phyloP scores from a whole-genome alignment of 176 grass and related monocot genomes.

The Carex scoparia region DNA sequence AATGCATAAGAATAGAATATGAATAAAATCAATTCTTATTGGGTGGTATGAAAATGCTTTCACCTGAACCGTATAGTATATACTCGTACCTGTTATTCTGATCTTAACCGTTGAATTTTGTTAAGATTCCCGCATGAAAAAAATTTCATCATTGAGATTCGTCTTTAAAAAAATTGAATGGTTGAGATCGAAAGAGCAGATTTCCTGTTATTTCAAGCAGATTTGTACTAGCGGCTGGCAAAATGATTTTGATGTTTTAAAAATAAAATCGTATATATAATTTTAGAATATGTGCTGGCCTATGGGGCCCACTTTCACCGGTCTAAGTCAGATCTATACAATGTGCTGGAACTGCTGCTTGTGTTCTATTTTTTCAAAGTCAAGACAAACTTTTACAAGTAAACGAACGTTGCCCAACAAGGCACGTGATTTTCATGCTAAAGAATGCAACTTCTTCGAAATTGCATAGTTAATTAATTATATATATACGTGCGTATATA shows the following conservation, averaged over 20 bases:
- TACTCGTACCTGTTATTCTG: too few relatives aligned
- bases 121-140: too few relatives aligned
- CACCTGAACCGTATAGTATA: too few relatives aligned
- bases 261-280: not conserved
- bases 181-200: too few relatives aligned
- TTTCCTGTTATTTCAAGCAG: too few relatives aligned
- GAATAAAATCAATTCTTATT: too few relatives aligned
- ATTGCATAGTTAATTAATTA: not conserved
- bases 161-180: too few relatives aligned
- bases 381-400: not conserved
- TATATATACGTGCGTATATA: too few relatives aligned
- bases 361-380: slow-evolving; percentile 1
- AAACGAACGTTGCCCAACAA: not conserved
- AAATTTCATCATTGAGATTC: too few relatives aligned
- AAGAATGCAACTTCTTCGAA: slow-evolving; percentile 5
- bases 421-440: slow-evolving; percentile 1
- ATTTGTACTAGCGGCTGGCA: not conserved
- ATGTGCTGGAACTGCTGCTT: not conserved
- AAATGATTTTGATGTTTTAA: not conserved
- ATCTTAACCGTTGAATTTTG: too few relatives aligned
- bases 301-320: not conserved
- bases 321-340: not conserved
- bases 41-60: too few relatives aligned
- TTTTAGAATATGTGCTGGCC: not conserved
- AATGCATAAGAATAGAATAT: too few relatives aligned